Base-by-base conservation (phyloP, 1,139 yeast species). In the Tardiomyces digboiensis region DNA sequence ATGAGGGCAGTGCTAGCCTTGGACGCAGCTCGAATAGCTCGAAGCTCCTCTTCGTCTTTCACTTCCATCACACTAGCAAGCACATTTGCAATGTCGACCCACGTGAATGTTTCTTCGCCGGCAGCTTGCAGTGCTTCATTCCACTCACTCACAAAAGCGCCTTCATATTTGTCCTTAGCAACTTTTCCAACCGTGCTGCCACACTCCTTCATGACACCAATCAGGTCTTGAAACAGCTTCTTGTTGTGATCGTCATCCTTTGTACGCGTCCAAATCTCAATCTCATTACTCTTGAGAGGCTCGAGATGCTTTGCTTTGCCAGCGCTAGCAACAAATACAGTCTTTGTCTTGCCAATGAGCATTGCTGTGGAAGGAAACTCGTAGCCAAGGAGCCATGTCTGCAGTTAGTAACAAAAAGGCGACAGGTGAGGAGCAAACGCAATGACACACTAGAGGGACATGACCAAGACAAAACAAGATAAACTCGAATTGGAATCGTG, bases 331-430 rank as follows among this genome's bases (percentile, higher is more conserved):
- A 89, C 73, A 47, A 91, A 70, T 14, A 78, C 66, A 42, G 81
- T 70, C 55, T 78, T 78, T 39, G 75, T 75, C 45, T 75, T 72
- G 5, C 85, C 76, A 48, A 89, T 68, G 43, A 75, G 78, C 47
- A 91, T 66, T 39, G 80, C 81, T 1, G 97, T 88, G 46, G 94
- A 93, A 19, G 95, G 94, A 59, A 91, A 89, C 61, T 93, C 97
- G 61, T 89, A 91, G 6, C 97, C 97, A 47, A 91, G 69, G 47
- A 91, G 70, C 97, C 97, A 91, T 42, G 83, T 83, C 53, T 50
- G 33, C 39, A 14, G 45, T 44, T 44, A 44, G 45, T 40, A 12
- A 5, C n/a, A 10, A 12, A 19, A 10, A 13, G 8, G 39, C 8
- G 16, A 19, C 19, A 3, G 23, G 7, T 19, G 5, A 5, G 7